Evolutionary conservation across 169 alveolate genomes (phyloP).

Genomic region (Plasmodium cynomolgi): DNA sequence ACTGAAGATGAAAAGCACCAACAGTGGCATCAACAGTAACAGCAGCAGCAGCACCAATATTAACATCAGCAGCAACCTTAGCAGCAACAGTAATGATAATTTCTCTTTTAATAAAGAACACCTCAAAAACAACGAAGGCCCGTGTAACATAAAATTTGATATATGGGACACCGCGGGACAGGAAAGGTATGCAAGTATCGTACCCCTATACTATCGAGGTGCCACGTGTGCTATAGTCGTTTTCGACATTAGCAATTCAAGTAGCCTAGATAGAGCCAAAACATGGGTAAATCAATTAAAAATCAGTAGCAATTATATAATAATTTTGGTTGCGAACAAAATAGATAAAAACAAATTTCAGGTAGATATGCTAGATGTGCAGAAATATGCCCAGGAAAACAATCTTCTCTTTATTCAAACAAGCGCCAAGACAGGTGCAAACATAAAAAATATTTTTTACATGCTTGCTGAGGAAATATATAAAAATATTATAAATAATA

Average conservation of each 20-base stretch:
- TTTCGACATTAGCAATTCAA: conserved; percentile 87
- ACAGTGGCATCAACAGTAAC: neutral
- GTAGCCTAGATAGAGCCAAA: conserved; percentile 86
- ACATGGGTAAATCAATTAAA: conserved; percentile 88
- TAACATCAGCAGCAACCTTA: conserved; percentile 1
- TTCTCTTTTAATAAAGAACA: conserved; percentile 25
- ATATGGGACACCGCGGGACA: conserved; percentile 96
- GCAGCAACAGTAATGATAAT: neutral
- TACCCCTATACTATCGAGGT: conserved; percentile 91
- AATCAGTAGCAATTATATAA: conserved; percentile 79
- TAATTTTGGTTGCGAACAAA: conserved; percentile 85
- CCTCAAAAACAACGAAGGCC: conserved; percentile 27
- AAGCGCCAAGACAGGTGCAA: conserved; percentile 87
- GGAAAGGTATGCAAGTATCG: conserved; percentile 90
- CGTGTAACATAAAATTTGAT: conserved; percentile 85
- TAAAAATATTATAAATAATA: conserved; percentile 59
- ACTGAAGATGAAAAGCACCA: conserved; percentile 35
- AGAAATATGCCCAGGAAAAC: conserved; percentile 82
- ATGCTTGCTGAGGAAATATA: conserved; percentile 79
- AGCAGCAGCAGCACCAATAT: neutral
- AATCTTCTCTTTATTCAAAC: conserved; percentile 82
- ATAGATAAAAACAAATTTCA: conserved; percentile 80
- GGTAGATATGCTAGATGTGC: conserved; percentile 81
- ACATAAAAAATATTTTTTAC: conserved; percentile 80
- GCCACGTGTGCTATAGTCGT: conserved; percentile 92